Percentiles rank a stretch among this genome's conserved stretches.
Evolutionary conservation across 805 yeast genomes (phyloP).

Genomic region (Candida ficus): DNA sequence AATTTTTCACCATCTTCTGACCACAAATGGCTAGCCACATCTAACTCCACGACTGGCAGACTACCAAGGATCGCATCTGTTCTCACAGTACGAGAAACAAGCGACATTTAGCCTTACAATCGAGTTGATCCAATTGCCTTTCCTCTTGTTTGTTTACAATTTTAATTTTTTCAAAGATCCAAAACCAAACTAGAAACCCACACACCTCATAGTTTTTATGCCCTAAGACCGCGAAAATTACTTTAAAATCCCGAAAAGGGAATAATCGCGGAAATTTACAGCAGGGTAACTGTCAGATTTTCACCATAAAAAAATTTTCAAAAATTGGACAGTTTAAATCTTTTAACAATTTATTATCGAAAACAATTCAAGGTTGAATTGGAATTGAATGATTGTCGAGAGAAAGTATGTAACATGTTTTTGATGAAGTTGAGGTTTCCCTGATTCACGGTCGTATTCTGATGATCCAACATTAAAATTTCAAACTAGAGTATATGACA

Average conservation of each 20-base stretch:
- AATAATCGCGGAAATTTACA: too few relatives aligned
- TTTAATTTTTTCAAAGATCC: neutral
- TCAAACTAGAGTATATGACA: constrained; percentile 70
- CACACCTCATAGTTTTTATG: constrained; percentile 3
- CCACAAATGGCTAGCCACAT: constrained; percentile 24
- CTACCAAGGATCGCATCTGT: constrained; percentile 1
- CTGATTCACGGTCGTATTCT: constrained; percentile 6
- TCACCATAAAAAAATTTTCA: neutral
- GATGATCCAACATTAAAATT: constrained; percentile 28
- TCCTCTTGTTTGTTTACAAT: constrained; percentile 5
- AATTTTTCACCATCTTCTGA: neutral
- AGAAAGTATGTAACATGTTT: constrained; percentile 6
- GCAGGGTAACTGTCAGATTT: too few relatives aligned
- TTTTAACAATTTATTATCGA: too few relatives aligned
- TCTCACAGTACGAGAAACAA: constrained; percentile 12
- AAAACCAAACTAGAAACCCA: constrained; percentile 1
- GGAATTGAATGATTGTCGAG: neutral
- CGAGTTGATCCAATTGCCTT: neutral
- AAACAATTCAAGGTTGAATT: too few relatives aligned
- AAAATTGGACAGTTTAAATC: too few relatives aligned
- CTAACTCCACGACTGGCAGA: constrained; percentile 12
- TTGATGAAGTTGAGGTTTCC: neutral
- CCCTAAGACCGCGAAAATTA: too few relatives aligned
- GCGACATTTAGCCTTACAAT: constrained; percentile 9
- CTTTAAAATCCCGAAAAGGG: too few relatives aligned